Base-by-base conservation (phyloP, 2,329 filamentous ascomycete genomes). In the Grosmannia clavigera region DNA sequence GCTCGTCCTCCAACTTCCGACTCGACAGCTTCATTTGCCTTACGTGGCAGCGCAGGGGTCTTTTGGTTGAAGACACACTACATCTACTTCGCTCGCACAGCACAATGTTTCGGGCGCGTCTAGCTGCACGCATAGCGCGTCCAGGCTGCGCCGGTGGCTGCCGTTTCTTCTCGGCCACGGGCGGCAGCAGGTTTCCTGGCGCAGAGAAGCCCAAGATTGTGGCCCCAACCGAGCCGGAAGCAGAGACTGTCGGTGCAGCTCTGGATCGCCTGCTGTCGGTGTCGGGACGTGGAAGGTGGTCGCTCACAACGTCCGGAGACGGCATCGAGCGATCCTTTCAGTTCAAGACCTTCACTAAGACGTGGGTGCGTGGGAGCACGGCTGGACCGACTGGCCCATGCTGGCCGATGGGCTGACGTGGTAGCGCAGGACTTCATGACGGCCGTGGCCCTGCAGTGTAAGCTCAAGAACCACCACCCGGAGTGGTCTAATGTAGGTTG, bases 401-500 rank as follows among this genome's bases (percentile, higher is more conserved):
- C 33, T 5, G n/a, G 2, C 3, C 22, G 31, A 33, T n/a, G 38
- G 22, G 29, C 31, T 14, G 22, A 12, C 10, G 27, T 50, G 27
- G 55, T 9, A 3, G 25, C 16, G 11, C 63, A 87, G 84, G 84
- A 85, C 64, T 90, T 90, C 72, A 89, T 90, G 86, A 86, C 84
- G n/a, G 78, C 78, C 2, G 79, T 90, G 16, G 83, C 86, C 12
- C 73, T 84, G 38, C 80, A 88, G 66, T 87, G 85, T 72, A 86
- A 86, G 67, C 70, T 81, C 46, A 78, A 80, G 67, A 86, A 83
- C 66, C 87, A 90, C 69, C 87, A 90, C 67, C 86, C 87, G 0
- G 86, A 90, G 70, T 90, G 86, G 86, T 85, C 84, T 2, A 90
- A 90, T 67, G 85, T 85, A 72, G 65, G 76, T 69, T 16, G 10